These are phyloP conservation scores for Avicennia marina DNA, from an alignment of 257 asterid species.

Conservation along the genomic window DNA sequence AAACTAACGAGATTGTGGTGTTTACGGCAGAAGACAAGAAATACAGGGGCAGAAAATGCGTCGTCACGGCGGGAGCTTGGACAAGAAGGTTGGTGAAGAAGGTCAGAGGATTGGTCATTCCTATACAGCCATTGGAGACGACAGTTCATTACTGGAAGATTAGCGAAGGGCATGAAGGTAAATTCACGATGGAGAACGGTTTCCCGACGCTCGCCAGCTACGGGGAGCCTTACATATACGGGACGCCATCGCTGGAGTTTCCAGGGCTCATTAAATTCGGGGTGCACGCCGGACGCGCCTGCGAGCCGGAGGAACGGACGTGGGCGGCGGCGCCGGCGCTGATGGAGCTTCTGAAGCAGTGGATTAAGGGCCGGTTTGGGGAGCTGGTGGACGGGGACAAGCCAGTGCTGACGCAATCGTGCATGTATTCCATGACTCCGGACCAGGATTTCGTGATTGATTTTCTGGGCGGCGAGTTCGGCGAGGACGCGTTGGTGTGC, in stretches of 20 bases:
- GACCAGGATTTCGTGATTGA: slow-evolving; percentile 87
- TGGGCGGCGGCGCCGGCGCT: slow-evolving; percentile 34
- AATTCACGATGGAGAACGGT: slow-evolving; percentile 58
- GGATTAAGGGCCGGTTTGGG: slow-evolving; percentile 55
- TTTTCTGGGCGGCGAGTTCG: slow-evolving; percentile 74
- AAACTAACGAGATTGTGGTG: slow-evolving; percentile 32
- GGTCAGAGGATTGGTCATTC: slow-evolving; percentile 46
- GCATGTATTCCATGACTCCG: slow-evolving; percentile 93
- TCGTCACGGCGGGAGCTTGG: slow-evolving; percentile 84
- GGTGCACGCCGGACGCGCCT: slow-evolving; percentile 59
- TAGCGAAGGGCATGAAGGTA: slow-evolving; percentile 48
- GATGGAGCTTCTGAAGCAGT: slow-evolving; percentile 24
- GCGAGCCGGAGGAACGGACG: slow-evolving; percentile 68
- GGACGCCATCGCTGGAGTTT: slow-evolving; percentile 82
- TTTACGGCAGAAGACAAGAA: slow-evolving; percentile 17
- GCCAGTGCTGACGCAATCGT: slow-evolving; percentile 63
- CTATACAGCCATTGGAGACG: slow-evolving; percentile 78
- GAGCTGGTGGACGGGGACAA: slow-evolving; percentile 36
- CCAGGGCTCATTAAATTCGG: slow-evolving; percentile 76
- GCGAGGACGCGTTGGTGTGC: slow-evolving; percentile 58
- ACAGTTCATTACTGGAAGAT: slow-evolving; percentile 69
- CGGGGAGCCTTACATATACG: slow-evolving; percentile 67
- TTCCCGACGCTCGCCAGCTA: slow-evolving; percentile 88
- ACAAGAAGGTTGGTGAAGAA: slow-evolving; percentile 37
- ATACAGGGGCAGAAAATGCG: slow-evolving; percentile 54